A percentile compares a stretch with the other conserved stretches of the same genome.
Evolutionary conservation across 2,329 filamentous ascomycete genomes (phyloP).

Genomic region (Tolypocladium nubicola): DNA sequence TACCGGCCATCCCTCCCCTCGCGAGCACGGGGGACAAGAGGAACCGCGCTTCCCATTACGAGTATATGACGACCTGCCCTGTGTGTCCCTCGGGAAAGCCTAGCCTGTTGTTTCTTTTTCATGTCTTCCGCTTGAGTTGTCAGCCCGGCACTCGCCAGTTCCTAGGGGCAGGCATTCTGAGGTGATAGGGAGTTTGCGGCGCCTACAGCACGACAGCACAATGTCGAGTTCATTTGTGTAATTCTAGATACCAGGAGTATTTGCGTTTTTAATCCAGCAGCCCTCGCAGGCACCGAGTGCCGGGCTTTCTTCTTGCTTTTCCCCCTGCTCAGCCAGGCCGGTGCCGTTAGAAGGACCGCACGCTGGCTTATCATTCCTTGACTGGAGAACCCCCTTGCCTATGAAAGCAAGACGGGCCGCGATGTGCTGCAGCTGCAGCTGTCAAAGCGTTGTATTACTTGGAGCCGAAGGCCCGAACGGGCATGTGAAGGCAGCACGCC

Average conservation of each 20-base stretch:
- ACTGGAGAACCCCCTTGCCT: neutral
- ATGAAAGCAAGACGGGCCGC: too few species aligned
- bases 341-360: neutral
- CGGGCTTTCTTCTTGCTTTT: neutral
- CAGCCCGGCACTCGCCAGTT: neutral
- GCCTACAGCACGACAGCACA: neutral
- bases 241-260: neutral
- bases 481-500: neutral
- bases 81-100: neutral
- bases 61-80: neutral
- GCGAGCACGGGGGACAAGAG: neutral
- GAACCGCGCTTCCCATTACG: neutral
- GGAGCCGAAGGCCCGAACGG: too few species aligned
- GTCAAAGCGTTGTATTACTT: too few species aligned
- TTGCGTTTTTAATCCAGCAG: neutral
- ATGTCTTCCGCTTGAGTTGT: neutral
- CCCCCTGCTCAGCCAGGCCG: neutral
- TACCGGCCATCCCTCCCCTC: neutral
- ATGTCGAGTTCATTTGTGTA: neutral
- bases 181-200: neutral
- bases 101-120: neutral
- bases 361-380: too few species aligned
- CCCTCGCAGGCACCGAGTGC: neutral
- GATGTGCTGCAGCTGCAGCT: too few species aligned
- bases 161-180: neutral